Base-by-base conservation (phyloP, 1,284 basidiomycete genomes). In the Cutaneotrichosporon daszewskae region DNA sequence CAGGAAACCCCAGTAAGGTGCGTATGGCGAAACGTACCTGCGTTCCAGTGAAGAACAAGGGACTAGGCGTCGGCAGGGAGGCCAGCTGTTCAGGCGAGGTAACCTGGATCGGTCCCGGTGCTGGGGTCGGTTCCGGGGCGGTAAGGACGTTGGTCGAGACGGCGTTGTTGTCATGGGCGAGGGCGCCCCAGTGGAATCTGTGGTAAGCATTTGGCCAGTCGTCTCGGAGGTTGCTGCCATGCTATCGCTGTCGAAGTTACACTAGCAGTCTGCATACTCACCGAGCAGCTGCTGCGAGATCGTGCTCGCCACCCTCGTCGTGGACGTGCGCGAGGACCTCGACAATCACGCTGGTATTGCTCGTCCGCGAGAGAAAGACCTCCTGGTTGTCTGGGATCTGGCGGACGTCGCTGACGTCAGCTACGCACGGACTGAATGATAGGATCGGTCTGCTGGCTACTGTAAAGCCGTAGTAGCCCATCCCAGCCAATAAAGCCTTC, bases 341-440 rank as follows among this genome's bases (percentile, higher is more conserved):
- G 19, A 96, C 68, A 45, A 98, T 81, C 49, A 92, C 77, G 59
- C 85, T 89, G 53, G 84, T 74, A 49, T 80, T 77, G 6, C 81
- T 82, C 39, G 80, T 69, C 3, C 79, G 77, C 38, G 83, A 83
- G 29, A 97, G 70, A 66, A 90, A 86, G 33, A 97, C 92, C 66
- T 98, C 95, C 70, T 99, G 94, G 12, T 81, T 91, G 66, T 98
- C 87, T n/a, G 95, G 94, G 11, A 99, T 78, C 73, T 97, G 89
- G 48, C 94, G 87, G 3, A 95, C 54, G 53, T 84, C 78, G 49
- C 92, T 96, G 67, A 18, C 9, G 24, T 45, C 32, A 40, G 44
- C 25, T 29, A 13, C n/a, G n/a, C n/a, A n/a, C n/a, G n/a, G n/a
- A n/a, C n/a, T n/a, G n/a, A n/a, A n/a, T n/a, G n/a, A n/a, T n/a